A percentile compares a stretch with the other conserved stretches of the same genome.
Conservation (phyloP, 768 basidiomycete species). For the Mycena maculata region DNA sequence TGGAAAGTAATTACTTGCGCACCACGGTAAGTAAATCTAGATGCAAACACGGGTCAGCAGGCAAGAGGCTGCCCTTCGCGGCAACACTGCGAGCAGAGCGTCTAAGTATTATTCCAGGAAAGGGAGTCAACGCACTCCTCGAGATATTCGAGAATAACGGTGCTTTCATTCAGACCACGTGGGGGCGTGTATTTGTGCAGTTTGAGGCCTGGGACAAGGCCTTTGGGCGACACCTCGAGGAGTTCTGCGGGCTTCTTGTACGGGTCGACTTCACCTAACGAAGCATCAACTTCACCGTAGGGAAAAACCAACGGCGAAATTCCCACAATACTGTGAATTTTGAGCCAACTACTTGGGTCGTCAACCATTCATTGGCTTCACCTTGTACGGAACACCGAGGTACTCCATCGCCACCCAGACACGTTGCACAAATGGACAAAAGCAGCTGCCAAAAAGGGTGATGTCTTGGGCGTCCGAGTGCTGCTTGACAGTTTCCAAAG, state of each 20-base stretch:
- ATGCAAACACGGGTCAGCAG: constrained; percentile 70
- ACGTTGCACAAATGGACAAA: constrained; percentile 87
- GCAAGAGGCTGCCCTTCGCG: constrained; percentile 63
- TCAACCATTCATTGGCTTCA: constrained; percentile 35
- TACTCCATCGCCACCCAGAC: constrained; percentile 83
- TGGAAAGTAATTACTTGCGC: constrained; percentile 39
- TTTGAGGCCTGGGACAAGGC: constrained; percentile 79
- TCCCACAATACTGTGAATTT: constrained; percentile 53
- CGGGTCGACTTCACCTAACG: constrained; percentile 80
- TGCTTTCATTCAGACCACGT: constrained; percentile 80
- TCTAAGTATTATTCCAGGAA: background rate
- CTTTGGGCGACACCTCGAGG: constrained; percentile 85
- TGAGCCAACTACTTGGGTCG: constrained; percentile 39
- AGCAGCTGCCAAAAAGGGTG: constrained; percentile 77
- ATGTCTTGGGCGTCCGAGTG: constrained; percentile 64
- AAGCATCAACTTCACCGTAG: background rate
- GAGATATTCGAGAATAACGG: constrained; percentile 81
- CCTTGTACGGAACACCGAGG: constrained; percentile 78
- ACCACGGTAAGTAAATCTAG: background rate
- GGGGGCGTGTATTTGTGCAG: constrained; percentile 66
- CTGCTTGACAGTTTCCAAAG: constrained; percentile 64
- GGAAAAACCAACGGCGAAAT: background rate
- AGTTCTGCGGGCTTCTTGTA: constrained; percentile 86
- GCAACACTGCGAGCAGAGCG: constrained; percentile 56
- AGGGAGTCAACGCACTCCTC: constrained; percentile 67